Evolutionary conservation across 768 basidiomycete genomes (phyloP).

Genomic region (Pisolithus albus): DNA sequence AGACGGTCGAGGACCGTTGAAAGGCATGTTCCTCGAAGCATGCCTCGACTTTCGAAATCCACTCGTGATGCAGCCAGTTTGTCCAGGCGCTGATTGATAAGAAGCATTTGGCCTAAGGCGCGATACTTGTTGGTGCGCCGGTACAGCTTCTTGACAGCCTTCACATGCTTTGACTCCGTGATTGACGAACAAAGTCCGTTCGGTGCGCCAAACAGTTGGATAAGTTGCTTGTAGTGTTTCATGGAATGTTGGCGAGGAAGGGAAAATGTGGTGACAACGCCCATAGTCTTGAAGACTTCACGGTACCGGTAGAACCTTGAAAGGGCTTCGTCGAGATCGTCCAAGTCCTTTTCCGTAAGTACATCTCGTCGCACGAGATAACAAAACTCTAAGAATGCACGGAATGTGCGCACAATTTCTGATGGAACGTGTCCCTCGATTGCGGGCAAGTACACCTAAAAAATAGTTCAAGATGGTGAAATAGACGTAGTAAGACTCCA

Average conservation of each 20-base stretch:
- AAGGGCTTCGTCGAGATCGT: too few species aligned
- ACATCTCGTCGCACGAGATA: conserved; percentile 17
- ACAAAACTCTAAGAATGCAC: conserved; percentile 25
- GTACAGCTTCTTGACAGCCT: conserved; percentile 32
- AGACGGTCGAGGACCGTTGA: background rate
- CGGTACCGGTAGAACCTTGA: too few species aligned
- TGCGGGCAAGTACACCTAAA: conserved; percentile 24
- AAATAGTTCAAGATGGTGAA: background rate
- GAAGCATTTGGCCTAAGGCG: conserved; percentile 27
- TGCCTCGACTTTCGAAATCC: conserved; percentile 15
- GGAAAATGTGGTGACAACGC: too few species aligned
- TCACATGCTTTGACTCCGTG: conserved; percentile 31
- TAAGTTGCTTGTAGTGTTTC: conserved; percentile 1
- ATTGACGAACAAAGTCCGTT: conserved; percentile 34
- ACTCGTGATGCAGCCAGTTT: conserved; percentile 4
- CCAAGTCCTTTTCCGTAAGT: too few species aligned
- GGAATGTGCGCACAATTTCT: conserved; percentile 11
- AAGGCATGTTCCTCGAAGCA: conserved; percentile 14
- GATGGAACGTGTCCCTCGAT: conserved; percentile 20
- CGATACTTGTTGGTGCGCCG: conserved; percentile 16
- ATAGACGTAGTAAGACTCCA: background rate
- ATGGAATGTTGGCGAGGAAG: too few species aligned
- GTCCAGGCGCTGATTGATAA: conserved; percentile 13
- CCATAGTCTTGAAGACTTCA: too few species aligned
- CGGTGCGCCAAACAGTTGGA: conserved; percentile 25